Base-by-base conservation (phyloP, 2,329 filamentous ascomycete species). In the Talaromyces marneffei region DNA sequence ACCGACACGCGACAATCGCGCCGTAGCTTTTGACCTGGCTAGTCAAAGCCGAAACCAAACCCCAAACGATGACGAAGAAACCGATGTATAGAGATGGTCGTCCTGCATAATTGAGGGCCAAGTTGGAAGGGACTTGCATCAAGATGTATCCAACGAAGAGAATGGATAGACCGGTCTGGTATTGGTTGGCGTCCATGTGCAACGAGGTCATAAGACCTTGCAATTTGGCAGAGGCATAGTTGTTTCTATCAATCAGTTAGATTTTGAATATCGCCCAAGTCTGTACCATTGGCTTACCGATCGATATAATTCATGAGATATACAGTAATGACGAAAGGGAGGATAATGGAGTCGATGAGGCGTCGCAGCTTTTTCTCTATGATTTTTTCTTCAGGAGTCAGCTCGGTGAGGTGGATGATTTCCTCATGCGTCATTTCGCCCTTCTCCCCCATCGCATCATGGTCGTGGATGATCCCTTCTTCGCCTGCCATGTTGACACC, bases 121-220 rank as follows among this genome's bases (percentile, higher is more conserved):
- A 64, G 63, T 80, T 81, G 58, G 76, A 81, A 0, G 80, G 80
- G 4, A 80, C 78, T 62, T 77, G 75, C 74, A 77, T 77, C 29
- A 77, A 68, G 59, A 79, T 78, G 52, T 79, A 79, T 27, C 68
- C 75, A 35, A 79, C 76, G 59, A 79, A 79, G 2, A 79, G 69
- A 48, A 79, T 72, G 0, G 75, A 76, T 9, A 79, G 67, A 27
- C 75, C 76, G 5, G 74, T 77, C 61, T 78, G 72, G 56, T 78
- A 79, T 52, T 78, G 65, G 6, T 70, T 64, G 14, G 66, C 70
- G 3, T 65, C 67, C 29, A 79, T 67, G 0, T 66, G 58, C 4
- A 79, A 69, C 60, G 78, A 76, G 12, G 69, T 62, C 57, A 71
- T 70, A 5, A 79, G 72, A 31, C 77, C 77, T 61, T 78, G 76